phyloP scores from a whole-genome alignment of 2,329 filamentous ascomycete species.

The Fonsecaea nubica region DNA sequence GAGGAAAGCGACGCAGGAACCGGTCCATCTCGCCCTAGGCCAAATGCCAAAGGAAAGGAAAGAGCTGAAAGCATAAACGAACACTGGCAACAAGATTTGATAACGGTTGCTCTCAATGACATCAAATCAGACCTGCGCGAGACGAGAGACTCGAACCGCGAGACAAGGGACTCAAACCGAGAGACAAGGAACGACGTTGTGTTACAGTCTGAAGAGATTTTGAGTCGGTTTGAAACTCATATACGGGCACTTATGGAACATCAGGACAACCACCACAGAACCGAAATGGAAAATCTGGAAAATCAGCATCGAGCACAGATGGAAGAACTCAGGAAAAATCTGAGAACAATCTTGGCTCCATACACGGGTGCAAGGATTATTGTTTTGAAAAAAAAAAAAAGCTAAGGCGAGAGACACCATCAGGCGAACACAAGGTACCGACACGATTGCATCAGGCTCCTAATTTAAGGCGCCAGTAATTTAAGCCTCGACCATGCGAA shows the following conservation, averaged over 20 bases:
- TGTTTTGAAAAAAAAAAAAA: no score
- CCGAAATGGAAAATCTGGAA: not conserved
- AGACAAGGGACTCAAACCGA: not conserved
- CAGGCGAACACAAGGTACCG: no score
- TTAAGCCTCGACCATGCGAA: no score
- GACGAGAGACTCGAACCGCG: not conserved
- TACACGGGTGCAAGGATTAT: no score
- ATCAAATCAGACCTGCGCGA: not conserved
- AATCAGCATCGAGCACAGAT: not conserved
- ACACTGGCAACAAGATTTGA: not conserved
- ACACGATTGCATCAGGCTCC: no score
- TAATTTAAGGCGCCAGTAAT: no score
- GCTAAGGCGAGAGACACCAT: no score
- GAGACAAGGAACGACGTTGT: not conserved
- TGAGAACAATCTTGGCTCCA: no score
- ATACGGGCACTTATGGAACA: not conserved
- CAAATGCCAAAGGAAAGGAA: not conserved
- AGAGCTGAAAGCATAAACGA: not conserved
- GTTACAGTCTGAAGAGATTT: no score
- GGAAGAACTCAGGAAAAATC: no score
- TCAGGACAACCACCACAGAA: not conserved
- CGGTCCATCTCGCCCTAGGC: not conserved
- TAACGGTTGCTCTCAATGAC: not conserved
- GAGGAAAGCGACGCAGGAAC: not conserved
- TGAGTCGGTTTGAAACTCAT: not conserved